Percentiles rank a stretch among this genome's conserved stretches.
These are phyloP conservation scores for Aureobasidium namibiae DNA, from an alignment of 2,329 filamentous ascomycete species.

Conservation along the genomic window DNA sequence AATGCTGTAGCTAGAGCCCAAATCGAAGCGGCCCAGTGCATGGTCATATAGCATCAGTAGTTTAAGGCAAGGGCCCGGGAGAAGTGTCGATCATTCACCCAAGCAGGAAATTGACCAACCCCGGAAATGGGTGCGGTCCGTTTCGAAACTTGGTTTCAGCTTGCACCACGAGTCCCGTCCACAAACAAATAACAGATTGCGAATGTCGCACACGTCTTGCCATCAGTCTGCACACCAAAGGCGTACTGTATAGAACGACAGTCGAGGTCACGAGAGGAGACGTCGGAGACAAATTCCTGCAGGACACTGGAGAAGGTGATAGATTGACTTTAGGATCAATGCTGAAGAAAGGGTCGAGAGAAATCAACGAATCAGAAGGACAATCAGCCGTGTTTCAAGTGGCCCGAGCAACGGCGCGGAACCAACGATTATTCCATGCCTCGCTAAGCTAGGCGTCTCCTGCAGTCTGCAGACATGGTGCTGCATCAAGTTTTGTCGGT, in stretches of 20 bases:
- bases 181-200: not conserved
- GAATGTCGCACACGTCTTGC: not conserved
- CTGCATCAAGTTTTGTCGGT: not conserved
- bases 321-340: not conserved
- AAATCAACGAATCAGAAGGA: not conserved
- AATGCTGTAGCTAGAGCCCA: not conserved
- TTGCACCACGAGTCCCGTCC: not conserved
- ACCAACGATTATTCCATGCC: slow-evolving; percentile 8
- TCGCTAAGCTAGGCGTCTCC: slow-evolving; percentile 3
- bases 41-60: not conserved
- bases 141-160: not conserved
- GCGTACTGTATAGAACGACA: not conserved
- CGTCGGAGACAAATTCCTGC: not conserved
- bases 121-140: not conserved
- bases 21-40: not conserved
- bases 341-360: not conserved
- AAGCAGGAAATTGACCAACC: slow-evolving; percentile 1
- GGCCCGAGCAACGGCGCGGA: slow-evolving; percentile 2
- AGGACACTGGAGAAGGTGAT: not conserved
- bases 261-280: not conserved
- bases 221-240: not conserved
- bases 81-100: not conserved
- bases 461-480: slow-evolving; percentile 5
- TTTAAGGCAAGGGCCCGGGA: not conserved
- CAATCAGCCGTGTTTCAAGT: not conserved